Evolutionary conservation across 2,329 filamentous ascomycete genomes (phyloP).

Genomic region (Fusarium brachygibbosum): DNA sequence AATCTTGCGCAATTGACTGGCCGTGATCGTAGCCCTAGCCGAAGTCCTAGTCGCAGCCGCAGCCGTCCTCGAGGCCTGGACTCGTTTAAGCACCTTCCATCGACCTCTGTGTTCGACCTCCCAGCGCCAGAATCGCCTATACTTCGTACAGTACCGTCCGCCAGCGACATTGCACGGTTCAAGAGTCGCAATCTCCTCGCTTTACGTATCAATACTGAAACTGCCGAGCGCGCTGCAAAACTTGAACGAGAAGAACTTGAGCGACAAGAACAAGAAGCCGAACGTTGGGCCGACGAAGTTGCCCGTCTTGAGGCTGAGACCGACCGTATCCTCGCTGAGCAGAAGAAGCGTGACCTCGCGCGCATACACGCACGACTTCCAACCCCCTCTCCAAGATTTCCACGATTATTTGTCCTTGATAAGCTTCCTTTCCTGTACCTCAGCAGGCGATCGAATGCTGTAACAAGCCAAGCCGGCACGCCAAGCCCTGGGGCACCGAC

Average conservation of each 20-base stretch:
- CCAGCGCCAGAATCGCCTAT: conserved; percentile 34
- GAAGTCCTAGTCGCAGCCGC: conserved; percentile 34
- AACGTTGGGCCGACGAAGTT: conserved; percentile 56
- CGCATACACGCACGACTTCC: conserved; percentile 61
- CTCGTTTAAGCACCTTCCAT: conserved; percentile 11
- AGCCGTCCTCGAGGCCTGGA: conserved; percentile 32
- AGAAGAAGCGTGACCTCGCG: conserved; percentile 63
- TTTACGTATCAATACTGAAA: conserved; percentile 40
- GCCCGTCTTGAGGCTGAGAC: conserved; percentile 63
- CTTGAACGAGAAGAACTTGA: conserved; percentile 38
- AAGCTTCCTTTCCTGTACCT: conserved; percentile 63
- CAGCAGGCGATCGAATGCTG: conserved; percentile 56
- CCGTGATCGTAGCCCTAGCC: conserved; percentile 34
- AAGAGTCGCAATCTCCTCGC: conserved; percentile 44
- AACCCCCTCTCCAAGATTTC: conserved; percentile 50
- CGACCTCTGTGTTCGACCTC: conserved; percentile 19
- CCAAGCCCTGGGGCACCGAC: conserved; percentile 53
- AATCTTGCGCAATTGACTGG: conserved; percentile 23
- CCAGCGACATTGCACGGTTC: conserved; percentile 42
- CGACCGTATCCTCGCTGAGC: conserved; percentile 63
- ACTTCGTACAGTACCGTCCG: conserved; percentile 35
- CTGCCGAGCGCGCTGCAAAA: conserved; percentile 38
- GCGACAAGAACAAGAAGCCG: conserved; percentile 44
- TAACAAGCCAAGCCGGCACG: conserved; percentile 51
- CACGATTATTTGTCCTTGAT: conserved; percentile 60